Evolutionary conservation across 768 basidiomycete genomes (phyloP).

Genomic region (Favolaschia claudopus): DNA sequence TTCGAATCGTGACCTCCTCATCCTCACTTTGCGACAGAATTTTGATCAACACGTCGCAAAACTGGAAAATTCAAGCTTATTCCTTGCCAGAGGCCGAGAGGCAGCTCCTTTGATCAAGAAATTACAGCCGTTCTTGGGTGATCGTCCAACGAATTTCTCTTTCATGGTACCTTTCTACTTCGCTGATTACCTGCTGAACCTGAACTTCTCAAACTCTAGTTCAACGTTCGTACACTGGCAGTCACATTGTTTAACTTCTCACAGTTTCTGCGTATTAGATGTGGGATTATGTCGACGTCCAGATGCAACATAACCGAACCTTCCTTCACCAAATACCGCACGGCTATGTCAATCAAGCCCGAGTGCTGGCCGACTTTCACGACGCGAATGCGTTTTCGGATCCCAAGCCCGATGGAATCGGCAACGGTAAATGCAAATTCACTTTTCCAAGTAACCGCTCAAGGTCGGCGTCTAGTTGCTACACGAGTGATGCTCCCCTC

Average conservation of each 20-base stretch:
- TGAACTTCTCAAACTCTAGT: conserved; percentile 37
- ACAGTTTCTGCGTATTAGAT: conserved; percentile 37
- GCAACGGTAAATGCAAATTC: conserved; percentile 45
- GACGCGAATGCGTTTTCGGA: conserved; percentile 58
- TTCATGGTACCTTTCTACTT: conserved; percentile 46
- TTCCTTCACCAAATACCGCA: conserved; percentile 46
- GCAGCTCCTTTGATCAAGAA: conserved; percentile 45
- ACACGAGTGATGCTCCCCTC: conserved; percentile 56
- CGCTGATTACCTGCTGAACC: not conserved
- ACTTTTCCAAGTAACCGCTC: not conserved
- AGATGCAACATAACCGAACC: conserved; percentile 57
- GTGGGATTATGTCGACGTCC: conserved; percentile 62
- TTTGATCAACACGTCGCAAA: conserved; percentile 44
- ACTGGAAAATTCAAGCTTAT: conserved; percentile 51
- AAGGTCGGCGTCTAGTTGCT: conserved; percentile 46
- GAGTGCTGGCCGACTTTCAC: conserved; percentile 62
- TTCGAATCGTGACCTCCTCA: not conserved
- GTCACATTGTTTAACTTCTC: not conserved
- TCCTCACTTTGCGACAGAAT: conserved; percentile 32
- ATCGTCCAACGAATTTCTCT: conserved; percentile 42
- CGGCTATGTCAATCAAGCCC: conserved; percentile 49
- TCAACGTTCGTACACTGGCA: conserved; percentile 50
- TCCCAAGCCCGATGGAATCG: conserved; percentile 47
- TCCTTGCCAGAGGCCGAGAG: conserved; percentile 43
- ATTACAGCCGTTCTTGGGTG: conserved; percentile 49